Base-by-base conservation (phyloP, 2,329 filamentous ascomycete genomes). In the Metarhizium rileyi region DNA sequence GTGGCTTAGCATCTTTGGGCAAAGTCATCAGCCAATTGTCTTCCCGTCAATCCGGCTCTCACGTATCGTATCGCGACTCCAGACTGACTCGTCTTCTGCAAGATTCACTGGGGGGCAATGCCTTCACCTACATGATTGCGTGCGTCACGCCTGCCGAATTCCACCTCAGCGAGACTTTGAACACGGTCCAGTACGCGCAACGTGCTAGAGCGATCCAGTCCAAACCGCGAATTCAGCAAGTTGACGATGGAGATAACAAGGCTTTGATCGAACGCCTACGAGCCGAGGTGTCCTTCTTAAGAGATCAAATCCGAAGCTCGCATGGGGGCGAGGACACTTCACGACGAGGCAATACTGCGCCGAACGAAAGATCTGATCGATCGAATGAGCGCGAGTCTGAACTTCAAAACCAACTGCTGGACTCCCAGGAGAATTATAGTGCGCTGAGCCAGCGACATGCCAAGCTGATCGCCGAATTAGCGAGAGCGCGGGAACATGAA, bases 91-190 rank as follows among this genome's bases (percentile, higher is more conserved):
- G 93, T 52, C 76, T 98, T 23, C 79, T 98, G 18, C 93, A 98
- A 72, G 93, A 98, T 68, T 98, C 93, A 0, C 76, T 98, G 5
- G 93, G 93, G 50, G 93, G 93, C 4, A 97, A 95, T 64, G 93
- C 93, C 33, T 95, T 96, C 63, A 98, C 93, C 1, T 98, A 97
- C 70, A 97, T 98, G 93, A 93, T 98, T 70, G 93, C 93, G 8
- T 98, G 93, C 69, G 90, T 98, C 27, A 98, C 91, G 1, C 91
- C 90, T 0, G 89, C 91, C 14, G 90, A 96, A 64, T 98, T 98
- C 63, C 93, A 98, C 65, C 74, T 98, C 42, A 97, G 90, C 70
- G 93, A 98, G 70, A 97, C 94, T 0, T 74, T 98, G 51, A 98
- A 98, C 66, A 98, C 93, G 0, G 88, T 98, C 22, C 87, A 96